Evolutionary conservation across 768 basidiomycete species (phyloP).

Genomic region (Termitomyces sp.): DNA sequence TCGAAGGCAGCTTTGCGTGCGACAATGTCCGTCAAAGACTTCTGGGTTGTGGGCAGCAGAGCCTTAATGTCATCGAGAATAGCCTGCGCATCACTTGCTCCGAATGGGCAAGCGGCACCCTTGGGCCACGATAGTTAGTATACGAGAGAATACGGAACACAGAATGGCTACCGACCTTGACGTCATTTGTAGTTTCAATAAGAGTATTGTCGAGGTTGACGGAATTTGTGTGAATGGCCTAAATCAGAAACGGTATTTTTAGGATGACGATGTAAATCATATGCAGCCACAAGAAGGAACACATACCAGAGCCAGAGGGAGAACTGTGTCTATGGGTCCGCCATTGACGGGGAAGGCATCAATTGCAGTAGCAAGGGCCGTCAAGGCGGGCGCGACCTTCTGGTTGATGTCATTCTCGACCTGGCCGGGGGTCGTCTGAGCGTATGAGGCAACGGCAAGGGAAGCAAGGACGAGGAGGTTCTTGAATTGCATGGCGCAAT

Average conservation of each 20-base stretch:
- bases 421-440: too few relatives aligned
- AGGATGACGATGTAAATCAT: too few relatives aligned
- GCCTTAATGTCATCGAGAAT: constrained; percentile 18
- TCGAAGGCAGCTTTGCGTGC: constrained; percentile 20
- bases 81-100: constrained; percentile 18
- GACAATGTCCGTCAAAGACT: constrained; percentile 18
- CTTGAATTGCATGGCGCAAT: too few relatives aligned
- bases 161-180: constrained; percentile 13
- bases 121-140: neutral
- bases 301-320: too few relatives aligned
- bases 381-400: too few relatives aligned
- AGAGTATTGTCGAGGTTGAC: constrained; percentile 16
- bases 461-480: too few relatives aligned
- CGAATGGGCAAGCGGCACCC: constrained; percentile 16
- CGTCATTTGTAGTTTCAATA: constrained; percentile 21
- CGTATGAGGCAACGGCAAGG: neutral
- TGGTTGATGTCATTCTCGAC: too few relatives aligned
- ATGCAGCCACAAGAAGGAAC: neutral
- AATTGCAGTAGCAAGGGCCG: too few relatives aligned
- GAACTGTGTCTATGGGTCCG: too few relatives aligned
- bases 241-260: neutral
- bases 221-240: constrained; percentile 27
- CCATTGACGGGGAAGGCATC: too few relatives aligned
- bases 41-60: constrained; percentile 20
- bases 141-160: neutral